Base-by-base conservation (phyloP, 208 protist species). In the Trypanosoma melophagium region DNA sequence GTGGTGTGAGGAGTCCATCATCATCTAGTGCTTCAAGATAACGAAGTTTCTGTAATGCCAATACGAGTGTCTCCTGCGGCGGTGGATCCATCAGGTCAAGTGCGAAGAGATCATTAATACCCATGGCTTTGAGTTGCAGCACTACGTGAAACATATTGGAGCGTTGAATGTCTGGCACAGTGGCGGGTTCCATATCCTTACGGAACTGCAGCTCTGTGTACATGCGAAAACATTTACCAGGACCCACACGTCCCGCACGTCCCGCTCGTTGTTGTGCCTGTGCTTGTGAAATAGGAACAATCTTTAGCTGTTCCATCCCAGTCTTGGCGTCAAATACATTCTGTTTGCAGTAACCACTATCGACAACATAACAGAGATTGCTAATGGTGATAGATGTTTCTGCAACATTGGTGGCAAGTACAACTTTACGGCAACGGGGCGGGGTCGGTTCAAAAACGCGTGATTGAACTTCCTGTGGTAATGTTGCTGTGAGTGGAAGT, bases 381-480 rank as follows among this genome's bases (percentile, higher is more conserved):
- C 98, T 97, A 66, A 99, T 99, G 7, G 99, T 99, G 58, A 99
- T 94, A 22, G 98, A 99, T 17, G 99, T 99, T 81, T 99, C 98
- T 13, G 99, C 99, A 68, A 99, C 99, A 83, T 99, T 99, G 35
- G 99, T 99, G 44, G 98, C 97, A n/a, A 99, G 87, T 52, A 99
- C 94, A 21, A 98, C 87, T 80, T 99, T 99, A 50, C 98, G 81
- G 40, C 73, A 81, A 12, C 92, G 91, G 0, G 84, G 80, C 38
- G 94, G 93, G 7, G 98, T 97, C 17, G 97, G 84, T 69, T 99
- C 97, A 76, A 99, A 99, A 54, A 99, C 99, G 38, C 86, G 79
- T 17, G 94, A 97, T 90, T 99, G 98, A 79, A 98, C 97, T 66
- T 99, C 98, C 60, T 97, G 95, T 45, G 98, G 98, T 62, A 99